phyloP scores from a whole-genome alignment of 768 basidiomycete genomes.

The Macrolepiota dolichaula region DNA sequence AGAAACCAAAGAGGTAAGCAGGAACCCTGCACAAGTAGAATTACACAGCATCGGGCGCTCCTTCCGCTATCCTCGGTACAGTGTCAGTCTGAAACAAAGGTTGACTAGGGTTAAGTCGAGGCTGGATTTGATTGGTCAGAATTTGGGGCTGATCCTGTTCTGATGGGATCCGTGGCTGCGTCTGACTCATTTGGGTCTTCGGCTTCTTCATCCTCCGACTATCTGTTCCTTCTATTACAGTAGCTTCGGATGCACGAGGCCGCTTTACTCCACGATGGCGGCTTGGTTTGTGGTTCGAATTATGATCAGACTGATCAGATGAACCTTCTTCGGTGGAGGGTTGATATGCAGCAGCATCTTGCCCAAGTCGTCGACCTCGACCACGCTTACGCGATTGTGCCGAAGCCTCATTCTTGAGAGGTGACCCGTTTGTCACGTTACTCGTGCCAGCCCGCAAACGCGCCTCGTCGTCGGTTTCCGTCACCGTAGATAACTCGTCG shows the following conservation, averaged over 20 bases:
- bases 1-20: not conserved
- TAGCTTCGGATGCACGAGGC: conserved; percentile 26
- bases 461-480: conserved; percentile 6
- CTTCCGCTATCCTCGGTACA: conserved; percentile 1
- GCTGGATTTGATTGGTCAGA: not conserved
- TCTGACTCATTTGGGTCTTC: conserved; percentile 21
- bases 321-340: conserved; percentile 27
- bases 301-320: conserved; percentile 25
- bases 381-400: not conserved
- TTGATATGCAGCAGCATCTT: conserved; percentile 26
- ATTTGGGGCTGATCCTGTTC: not conserved
- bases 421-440: not conserved
- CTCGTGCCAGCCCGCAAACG: not conserved
- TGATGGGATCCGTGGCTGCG: not conserved
- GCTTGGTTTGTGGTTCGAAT: conserved; percentile 14
- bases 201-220: conserved; percentile 32
- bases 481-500: not conserved
- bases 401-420: not conserved
- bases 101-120: not conserved
- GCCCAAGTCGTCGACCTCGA: conserved; percentile 5
- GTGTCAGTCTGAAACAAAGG: conserved; percentile 12
- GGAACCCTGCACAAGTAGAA: not conserved
- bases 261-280: conserved; percentile 34
- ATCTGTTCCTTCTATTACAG: conserved; percentile 21
- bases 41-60: not conserved